Evolutionary conservation across 2,329 filamentous ascomycete species (phyloP).

Genomic region (Colletotrichum shisoi): DNA sequence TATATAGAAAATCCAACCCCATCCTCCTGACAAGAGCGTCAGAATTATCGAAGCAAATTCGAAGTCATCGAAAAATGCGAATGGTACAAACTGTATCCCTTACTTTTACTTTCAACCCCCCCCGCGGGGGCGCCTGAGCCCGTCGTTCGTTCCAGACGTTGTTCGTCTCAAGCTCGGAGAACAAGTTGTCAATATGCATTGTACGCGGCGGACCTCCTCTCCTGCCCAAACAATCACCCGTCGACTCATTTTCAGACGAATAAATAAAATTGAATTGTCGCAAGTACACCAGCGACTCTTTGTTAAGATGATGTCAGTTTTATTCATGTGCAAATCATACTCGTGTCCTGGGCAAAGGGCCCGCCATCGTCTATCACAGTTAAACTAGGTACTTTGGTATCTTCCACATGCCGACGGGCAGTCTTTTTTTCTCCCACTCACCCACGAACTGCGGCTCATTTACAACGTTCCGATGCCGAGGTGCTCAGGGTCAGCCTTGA

Average conservation of each 20-base stretch:
- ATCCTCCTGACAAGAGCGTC: no score
- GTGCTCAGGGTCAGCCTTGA: conserved; percentile 67
- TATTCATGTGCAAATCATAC: conserved; percentile 38
- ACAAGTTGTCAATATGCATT: background rate
- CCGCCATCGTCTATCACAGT: conserved; percentile 37
- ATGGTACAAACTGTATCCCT: conserved; percentile 51
- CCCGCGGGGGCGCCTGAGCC: background rate
- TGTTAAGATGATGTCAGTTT: conserved; percentile 16
- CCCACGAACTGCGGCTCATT: conserved; percentile 13
- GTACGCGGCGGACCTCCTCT: background rate
- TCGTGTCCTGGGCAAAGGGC: conserved; percentile 29
- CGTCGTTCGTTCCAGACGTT: conserved; percentile 44
- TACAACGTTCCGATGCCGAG: conserved; percentile 62
- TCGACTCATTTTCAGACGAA: background rate
- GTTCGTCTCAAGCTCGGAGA: background rate
- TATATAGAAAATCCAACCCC: no score
- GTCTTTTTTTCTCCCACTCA: conserved; percentile 13
- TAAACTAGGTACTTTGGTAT: conserved; percentile 37
- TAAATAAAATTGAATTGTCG: background rate
- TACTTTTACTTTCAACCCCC: conserved; percentile 48
- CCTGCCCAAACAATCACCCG: background rate
- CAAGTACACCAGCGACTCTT: no score
- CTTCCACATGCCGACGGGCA: conserved; percentile 31
- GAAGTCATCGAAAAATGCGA: background rate
- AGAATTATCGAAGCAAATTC: conserved; percentile 45